Percentiles rank a stretch among this genome's conserved stretches.
Evolutionary conservation across 768 basidiomycete genomes (phyloP).

Genomic region (Calvatia gigantea): DNA sequence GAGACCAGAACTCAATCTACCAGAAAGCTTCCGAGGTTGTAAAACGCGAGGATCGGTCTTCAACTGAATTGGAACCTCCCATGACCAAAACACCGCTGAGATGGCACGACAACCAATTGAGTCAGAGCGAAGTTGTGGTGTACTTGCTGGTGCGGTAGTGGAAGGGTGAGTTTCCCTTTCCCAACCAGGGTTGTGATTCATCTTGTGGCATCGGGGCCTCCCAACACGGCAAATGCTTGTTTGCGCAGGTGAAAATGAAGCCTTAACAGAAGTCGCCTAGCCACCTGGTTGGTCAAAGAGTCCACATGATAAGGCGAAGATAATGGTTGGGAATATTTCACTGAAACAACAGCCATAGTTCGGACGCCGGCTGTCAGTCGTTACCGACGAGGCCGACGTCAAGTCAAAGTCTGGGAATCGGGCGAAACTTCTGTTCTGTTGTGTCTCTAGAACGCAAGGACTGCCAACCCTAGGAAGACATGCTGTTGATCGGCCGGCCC

Average conservation of each 20-base stretch:
- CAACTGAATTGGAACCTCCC: constrained; percentile 3
- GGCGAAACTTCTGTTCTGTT: no score
- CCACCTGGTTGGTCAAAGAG: no score
- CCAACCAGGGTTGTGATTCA: background rate
- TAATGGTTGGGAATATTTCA: no score
- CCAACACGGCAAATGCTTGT: background rate
- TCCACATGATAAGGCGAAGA: no score
- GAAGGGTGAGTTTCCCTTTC: background rate
- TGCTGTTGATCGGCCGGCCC: background rate
- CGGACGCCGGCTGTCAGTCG: no score
- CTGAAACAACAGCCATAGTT: no score
- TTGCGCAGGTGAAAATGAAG: no score
- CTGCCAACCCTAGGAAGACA: background rate
- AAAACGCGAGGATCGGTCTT: background rate
- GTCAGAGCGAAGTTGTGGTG: background rate
- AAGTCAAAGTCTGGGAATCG: no score
- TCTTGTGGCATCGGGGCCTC: background rate
- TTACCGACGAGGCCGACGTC: no score
- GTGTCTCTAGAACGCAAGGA: background rate
- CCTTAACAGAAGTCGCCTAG: no score
- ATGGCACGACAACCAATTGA: constrained; percentile 1
- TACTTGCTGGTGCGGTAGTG: background rate
- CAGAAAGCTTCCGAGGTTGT: constrained; percentile 2
- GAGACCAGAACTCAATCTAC: background rate
- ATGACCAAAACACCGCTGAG: background rate